A percentile compares a stretch with the other conserved stretches of the same genome.
These are phyloP conservation scores for Petasospora rhodanensis DNA, from an alignment of 1,139 yeast genomes.

Conservation along the genomic window DNA sequence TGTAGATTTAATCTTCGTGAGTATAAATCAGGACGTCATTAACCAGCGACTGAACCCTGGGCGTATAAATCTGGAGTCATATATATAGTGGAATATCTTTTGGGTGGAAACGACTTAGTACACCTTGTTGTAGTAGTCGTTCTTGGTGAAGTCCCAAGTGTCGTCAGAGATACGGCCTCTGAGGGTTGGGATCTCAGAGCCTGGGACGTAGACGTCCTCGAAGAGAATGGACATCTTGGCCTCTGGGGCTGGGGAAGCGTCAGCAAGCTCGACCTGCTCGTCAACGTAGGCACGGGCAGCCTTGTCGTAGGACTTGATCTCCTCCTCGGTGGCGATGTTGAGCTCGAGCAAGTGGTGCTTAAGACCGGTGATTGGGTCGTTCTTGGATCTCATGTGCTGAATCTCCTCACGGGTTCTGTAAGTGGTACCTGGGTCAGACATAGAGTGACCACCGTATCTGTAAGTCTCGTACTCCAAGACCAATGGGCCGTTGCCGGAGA, in stretches of 20 bases:
- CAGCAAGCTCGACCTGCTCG: slow-evolving; percentile 91
- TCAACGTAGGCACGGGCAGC: slow-evolving; percentile 94
- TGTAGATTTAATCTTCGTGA: too few relatives aligned
- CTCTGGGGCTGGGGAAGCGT: slow-evolving; percentile 91
- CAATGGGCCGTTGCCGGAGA: slow-evolving; percentile 91
- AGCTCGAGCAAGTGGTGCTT: slow-evolving; percentile 80
- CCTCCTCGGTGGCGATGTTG: slow-evolving; percentile 87
- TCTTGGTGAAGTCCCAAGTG: slow-evolving; percentile 78
- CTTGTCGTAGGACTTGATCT: slow-evolving; percentile 90
- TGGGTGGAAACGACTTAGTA: too few relatives aligned
- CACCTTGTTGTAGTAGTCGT: slow-evolving; percentile 47
- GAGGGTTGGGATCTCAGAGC: slow-evolving; percentile 84
- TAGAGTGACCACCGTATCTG: slow-evolving; percentile 99
- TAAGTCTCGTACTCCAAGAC: slow-evolving; percentile 96
- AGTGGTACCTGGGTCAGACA: slow-evolving; percentile 99
- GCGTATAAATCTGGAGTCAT: too few relatives aligned
- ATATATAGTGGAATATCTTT: too few relatives aligned
- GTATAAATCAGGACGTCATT: too few relatives aligned
- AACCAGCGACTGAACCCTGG: too few relatives aligned
- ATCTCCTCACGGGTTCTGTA: slow-evolving; percentile 99
- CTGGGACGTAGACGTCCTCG: slow-evolving; percentile 95
- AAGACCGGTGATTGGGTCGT: slow-evolving; percentile 96
- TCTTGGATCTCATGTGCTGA: slow-evolving; percentile 98
- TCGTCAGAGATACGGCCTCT: slow-evolving; percentile 97
- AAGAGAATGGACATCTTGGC: slow-evolving; percentile 91